Evolutionary conservation across 371 early-diverging fungal species (phyloP).

Genomic region (Zancudomyces culisetae): DNA sequence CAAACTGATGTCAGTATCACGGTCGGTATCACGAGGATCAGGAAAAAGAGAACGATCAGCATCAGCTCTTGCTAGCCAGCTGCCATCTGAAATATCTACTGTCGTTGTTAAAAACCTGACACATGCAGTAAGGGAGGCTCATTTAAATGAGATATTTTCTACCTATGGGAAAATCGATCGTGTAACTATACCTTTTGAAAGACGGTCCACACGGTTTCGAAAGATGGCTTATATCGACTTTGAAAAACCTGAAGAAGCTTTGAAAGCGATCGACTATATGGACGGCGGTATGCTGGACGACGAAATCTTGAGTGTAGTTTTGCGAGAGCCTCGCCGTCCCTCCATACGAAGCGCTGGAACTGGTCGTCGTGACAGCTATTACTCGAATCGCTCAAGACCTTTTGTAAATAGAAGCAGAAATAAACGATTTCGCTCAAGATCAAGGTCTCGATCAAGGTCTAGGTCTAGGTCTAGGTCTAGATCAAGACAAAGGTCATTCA

Average conservation of each 20-base stretch:
- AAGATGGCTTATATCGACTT: constrained; percentile 3
- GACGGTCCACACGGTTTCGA: background rate
- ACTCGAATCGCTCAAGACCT: background rate
- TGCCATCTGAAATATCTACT: background rate
- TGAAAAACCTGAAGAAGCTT: background rate
- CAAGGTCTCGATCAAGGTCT: background rate
- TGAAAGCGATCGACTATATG: constrained; percentile 3
- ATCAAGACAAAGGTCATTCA: background rate
- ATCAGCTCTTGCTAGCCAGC: background rate
- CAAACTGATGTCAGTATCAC: background rate
- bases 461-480: background rate
- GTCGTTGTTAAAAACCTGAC: constrained; percentile 1
- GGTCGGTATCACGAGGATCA: background rate
- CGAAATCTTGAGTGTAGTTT: background rate
- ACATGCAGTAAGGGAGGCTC: background rate
- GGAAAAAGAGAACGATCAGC: background rate
- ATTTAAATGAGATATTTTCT: background rate
- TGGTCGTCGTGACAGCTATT: background rate
- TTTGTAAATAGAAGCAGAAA: background rate
- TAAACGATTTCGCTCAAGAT: background rate
- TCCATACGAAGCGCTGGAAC: background rate
- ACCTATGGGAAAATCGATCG: constrained; percentile 3
- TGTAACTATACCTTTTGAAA: background rate
- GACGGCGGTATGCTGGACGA: background rate
- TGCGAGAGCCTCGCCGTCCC: background rate